phyloP scores from a whole-genome alignment of 2,329 filamentous ascomycete genomes.

The Bisporella sp. region DNA sequence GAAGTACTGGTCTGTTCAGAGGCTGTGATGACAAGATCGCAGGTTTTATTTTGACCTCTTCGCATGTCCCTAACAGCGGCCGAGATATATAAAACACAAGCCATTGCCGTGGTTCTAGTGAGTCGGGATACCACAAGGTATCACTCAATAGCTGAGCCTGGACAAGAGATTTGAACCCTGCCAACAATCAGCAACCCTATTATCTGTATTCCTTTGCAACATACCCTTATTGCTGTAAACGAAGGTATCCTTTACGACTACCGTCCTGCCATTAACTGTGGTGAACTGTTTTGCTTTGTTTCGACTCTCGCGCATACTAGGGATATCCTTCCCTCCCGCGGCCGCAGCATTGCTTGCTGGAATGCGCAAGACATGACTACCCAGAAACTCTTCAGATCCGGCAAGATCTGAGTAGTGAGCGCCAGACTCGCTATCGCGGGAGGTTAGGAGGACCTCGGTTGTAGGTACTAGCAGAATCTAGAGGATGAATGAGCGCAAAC shows the following conservation, averaged over 20 bases:
- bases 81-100: conserved; percentile 93
- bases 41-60: conserved; percentile 64
- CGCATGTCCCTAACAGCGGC: conserved; percentile 77
- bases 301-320: conserved; percentile 75
- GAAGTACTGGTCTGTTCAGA: conserved; percentile 21
- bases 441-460: conserved; percentile 83
- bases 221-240: conserved; percentile 95
- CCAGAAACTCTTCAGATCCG: conserved; percentile 87
- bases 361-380: conserved; percentile 91
- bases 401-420: conserved; percentile 72
- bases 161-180: conserved; percentile 85
- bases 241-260: conserved; percentile 88
- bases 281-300: conserved; percentile 92
- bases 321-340: conserved; percentile 48
- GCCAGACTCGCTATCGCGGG: conserved; percentile 81
- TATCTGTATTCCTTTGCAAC: conserved; percentile 13
- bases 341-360: conserved; percentile 46
- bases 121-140: conserved; percentile 80
- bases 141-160: conserved; percentile 85
- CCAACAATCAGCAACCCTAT: conserved; percentile 20
- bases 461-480: conserved; percentile 84
- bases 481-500: conserved; percentile 10
- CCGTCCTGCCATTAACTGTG: conserved; percentile 85
- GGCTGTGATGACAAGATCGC: conserved; percentile 49
- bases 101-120: conserved; percentile 88